Evolutionary conservation across 331 rosid genomes (phyloP).

Genomic region (Quercus phellos): DNA sequence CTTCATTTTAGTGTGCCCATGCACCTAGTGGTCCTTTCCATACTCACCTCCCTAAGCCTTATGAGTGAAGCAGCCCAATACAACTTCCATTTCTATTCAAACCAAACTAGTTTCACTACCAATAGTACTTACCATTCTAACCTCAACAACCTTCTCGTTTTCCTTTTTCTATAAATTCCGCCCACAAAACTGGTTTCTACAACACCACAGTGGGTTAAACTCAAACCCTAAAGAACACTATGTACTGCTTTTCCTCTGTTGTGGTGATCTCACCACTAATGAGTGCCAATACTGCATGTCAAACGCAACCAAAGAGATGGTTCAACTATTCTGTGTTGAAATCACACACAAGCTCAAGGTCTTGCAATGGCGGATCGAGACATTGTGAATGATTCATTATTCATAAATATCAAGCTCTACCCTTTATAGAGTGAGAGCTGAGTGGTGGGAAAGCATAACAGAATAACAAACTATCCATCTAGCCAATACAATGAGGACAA

Average conservation of each 20-base stretch:
- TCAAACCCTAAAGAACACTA: background rate
- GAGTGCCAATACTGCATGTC: constrained; percentile 31
- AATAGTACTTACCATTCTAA: constrained; percentile 34
- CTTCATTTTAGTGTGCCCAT: background rate
- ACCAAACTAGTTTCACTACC: constrained; percentile 10
- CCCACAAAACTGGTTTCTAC: constrained; percentile 20
- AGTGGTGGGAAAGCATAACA: no score
- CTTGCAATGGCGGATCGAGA: no score
- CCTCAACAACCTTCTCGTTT: constrained; percentile 29
- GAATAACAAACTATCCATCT: no score
- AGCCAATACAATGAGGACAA: no score
- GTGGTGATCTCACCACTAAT: constrained; percentile 33
- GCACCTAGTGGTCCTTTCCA: constrained; percentile 3
- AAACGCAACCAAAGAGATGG: constrained; percentile 1
- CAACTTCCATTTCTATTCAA: constrained; percentile 16
- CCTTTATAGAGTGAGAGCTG: no score
- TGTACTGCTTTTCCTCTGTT: constrained; percentile 52
- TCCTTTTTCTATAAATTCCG: constrained; percentile 26
- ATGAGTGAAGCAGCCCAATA: constrained; percentile 11
- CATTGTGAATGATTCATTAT: no score
- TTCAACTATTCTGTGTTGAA: constrained; percentile 4
- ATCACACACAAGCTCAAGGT: no score
- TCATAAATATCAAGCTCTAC: no score
- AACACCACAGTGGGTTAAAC: background rate
- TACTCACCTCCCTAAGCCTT: background rate